These are phyloP conservation scores for Phytophthora tentaculata DNA, from an alignment of 352 stramenopile species.

Conservation along the genomic window DNA sequence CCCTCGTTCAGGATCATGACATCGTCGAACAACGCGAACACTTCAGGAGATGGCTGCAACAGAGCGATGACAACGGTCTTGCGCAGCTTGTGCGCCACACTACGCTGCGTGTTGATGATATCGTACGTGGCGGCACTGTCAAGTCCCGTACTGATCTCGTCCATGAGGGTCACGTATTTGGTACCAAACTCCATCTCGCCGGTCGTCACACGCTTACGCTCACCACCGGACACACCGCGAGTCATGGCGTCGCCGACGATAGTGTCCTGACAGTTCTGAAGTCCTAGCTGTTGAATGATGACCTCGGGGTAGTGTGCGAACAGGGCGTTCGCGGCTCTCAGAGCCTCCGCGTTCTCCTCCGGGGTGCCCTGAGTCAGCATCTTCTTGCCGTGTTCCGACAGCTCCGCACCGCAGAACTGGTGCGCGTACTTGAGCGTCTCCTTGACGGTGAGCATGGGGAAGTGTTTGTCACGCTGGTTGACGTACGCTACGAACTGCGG, in stretches of 20 bases:
- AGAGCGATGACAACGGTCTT: conserved; percentile 66
- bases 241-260: conserved; percentile 31
- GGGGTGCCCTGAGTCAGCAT: too few species aligned
- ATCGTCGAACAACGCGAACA: conserved; percentile 82
- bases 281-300: conserved; percentile 8
- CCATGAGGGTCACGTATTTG: conserved; percentile 81
- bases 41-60: conserved; percentile 89
- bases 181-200: conserved; percentile 84
- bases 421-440: conserved; percentile 24
- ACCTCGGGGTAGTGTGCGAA: not conserved
- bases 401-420: conserved; percentile 27
- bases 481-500: conserved; percentile 39
- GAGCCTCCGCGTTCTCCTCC: not conserved
- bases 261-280: conserved; percentile 3
- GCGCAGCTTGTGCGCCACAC: conserved; percentile 19
- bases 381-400: too few species aligned
- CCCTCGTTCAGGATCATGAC: too few species aligned
- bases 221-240: conserved; percentile 69
- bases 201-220: conserved; percentile 69
- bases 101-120: too few species aligned
- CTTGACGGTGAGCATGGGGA: conserved; percentile 9
- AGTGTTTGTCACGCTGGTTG: conserved; percentile 28
- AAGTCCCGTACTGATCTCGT: conserved; percentile 72
- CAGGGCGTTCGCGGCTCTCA: not conserved
- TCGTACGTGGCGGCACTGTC: conserved; percentile 57